Evolutionary conservation across 495 filamentous ascomycete species (phyloP).

Genomic region (Aspergillus egyptiacus): DNA sequence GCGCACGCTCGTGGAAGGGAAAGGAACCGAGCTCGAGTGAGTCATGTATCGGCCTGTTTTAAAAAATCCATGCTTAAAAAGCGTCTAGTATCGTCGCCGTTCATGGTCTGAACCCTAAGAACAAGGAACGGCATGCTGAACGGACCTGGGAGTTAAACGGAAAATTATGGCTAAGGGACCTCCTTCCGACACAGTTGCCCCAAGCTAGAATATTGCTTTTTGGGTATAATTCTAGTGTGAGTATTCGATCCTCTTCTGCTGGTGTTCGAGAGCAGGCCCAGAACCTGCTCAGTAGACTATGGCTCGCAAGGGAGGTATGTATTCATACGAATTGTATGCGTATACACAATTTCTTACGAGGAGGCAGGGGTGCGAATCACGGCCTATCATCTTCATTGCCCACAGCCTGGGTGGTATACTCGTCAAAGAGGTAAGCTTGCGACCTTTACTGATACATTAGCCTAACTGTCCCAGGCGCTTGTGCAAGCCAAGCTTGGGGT

Average conservation of each 20-base stretch:
- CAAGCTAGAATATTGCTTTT: slow-evolving; percentile 31
- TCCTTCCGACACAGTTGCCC: slow-evolving; percentile 27
- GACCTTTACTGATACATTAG: neutral
- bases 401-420: slow-evolving; percentile 18
- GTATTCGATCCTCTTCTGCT: slow-evolving; percentile 20
- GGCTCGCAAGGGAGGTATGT: slow-evolving; percentile 12
- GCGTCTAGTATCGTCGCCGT: slow-evolving; percentile 38
- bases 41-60: neutral
- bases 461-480: slow-evolving; percentile 10
- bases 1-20: slow-evolving; percentile 6
- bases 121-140: slow-evolving; percentile 21
- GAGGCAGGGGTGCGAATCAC: slow-evolving; percentile 3
- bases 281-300: slow-evolving; percentile 23
- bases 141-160: slow-evolving; percentile 25
- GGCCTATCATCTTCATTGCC: slow-evolving; percentile 17
- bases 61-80: neutral
- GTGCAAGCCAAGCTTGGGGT: slow-evolving; percentile 19
- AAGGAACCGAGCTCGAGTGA: slow-evolving; percentile 11
- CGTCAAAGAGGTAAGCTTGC: slow-evolving; percentile 15
- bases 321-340: neutral
- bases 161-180: slow-evolving; percentile 32
- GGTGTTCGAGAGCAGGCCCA: slow-evolving; percentile 29
- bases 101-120: slow-evolving; percentile 35
- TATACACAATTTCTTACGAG: neutral
- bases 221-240: slow-evolving; percentile 34